These are phyloP conservation scores for Kwoniella bestiolae DNA, from an alignment of 768 basidiomycete genomes.

Conservation along the genomic window DNA sequence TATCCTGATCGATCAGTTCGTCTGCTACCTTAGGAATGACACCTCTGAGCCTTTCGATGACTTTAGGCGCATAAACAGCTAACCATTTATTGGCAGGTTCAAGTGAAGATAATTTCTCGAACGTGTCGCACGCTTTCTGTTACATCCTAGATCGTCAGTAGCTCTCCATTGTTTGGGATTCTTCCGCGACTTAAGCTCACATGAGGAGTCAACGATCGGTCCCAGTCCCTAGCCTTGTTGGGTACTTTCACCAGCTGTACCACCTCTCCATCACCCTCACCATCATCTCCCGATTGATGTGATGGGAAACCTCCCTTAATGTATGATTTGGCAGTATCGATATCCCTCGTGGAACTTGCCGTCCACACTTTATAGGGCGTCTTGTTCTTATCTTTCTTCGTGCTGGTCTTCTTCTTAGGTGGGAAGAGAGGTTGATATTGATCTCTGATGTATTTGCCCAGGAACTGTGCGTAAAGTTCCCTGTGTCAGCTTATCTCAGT, in stretches of 20 bases:
- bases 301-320: conserved; percentile 58
- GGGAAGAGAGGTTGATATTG: conserved; percentile 50
- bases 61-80: conserved; percentile 45
- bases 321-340: conserved; percentile 56
- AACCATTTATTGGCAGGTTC: conserved; percentile 57
- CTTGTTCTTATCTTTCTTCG: conserved; percentile 30
- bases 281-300: conserved; percentile 57
- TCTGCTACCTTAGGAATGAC: conserved; percentile 40
- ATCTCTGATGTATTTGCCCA: conserved; percentile 52
- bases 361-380: conserved; percentile 55
- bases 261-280: conserved; percentile 57
- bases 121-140: conserved; percentile 59
- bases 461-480: no score
- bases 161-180: not conserved
- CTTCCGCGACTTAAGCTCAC: conserved; percentile 28
- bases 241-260: conserved; percentile 58
- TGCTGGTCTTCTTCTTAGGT: conserved; percentile 26
- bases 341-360: conserved; percentile 55
- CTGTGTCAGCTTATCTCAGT: no score
- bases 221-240: conserved; percentile 58
- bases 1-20: conserved; percentile 53
- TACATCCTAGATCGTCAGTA: not conserved
- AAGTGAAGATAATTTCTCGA: conserved; percentile 56
- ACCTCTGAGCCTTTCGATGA: conserved; percentile 40
- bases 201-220: conserved; percentile 57